Percentiles rank a stretch among this genome's conserved stretches.
phyloP scores from a whole-genome alignment of 1,284 basidiomycete species.

The Singerocomus rubriflavus region DNA sequence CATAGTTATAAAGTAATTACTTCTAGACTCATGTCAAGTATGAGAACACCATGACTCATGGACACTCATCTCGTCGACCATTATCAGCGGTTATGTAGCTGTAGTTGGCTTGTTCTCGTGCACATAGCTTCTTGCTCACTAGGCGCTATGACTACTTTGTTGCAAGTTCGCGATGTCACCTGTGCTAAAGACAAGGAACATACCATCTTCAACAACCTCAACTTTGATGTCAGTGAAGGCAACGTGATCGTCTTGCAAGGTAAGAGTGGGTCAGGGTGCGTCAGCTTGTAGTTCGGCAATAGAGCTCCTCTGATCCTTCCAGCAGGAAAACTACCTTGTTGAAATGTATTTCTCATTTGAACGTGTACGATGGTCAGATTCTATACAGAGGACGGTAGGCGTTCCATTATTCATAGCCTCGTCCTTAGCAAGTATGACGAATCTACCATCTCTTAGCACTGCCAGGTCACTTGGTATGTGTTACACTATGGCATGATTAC shows the following conservation, averaged over 20 bases:
- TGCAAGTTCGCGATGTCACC: slow-evolving; percentile 26
- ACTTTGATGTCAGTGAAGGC: slow-evolving; percentile 60
- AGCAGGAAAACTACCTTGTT: slow-evolving; percentile 74
- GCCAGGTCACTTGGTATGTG: slow-evolving; percentile 53
- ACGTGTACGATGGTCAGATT: slow-evolving; percentile 66
- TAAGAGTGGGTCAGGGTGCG: slow-evolving; percentile 66
- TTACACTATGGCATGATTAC: neutral
- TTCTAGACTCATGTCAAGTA: slow-evolving; percentile 26
- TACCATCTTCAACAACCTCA: slow-evolving; percentile 52
- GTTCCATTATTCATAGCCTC: neutral
- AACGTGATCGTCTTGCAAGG: slow-evolving; percentile 75
- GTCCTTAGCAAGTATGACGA: neutral
- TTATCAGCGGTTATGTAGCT: slow-evolving; percentile 8
- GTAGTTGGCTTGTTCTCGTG: neutral
- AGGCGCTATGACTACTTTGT: slow-evolving; percentile 17
- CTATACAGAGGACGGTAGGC: slow-evolving; percentile 61
- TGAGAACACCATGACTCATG: slow-evolving; percentile 14
- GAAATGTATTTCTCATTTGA: slow-evolving; percentile 80
- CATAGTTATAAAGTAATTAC: slow-evolving; percentile 37
- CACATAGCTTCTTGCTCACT: neutral
- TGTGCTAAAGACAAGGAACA: slow-evolving; percentile 29
- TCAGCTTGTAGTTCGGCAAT: neutral
- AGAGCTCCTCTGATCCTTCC: slow-evolving; percentile 2
- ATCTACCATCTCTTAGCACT: slow-evolving; percentile 36
- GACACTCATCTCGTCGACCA: slow-evolving; percentile 10